Evolutionary conservation across 371 early-diverging fungal genomes (phyloP).

Genomic region (Mortierella sp.): DNA sequence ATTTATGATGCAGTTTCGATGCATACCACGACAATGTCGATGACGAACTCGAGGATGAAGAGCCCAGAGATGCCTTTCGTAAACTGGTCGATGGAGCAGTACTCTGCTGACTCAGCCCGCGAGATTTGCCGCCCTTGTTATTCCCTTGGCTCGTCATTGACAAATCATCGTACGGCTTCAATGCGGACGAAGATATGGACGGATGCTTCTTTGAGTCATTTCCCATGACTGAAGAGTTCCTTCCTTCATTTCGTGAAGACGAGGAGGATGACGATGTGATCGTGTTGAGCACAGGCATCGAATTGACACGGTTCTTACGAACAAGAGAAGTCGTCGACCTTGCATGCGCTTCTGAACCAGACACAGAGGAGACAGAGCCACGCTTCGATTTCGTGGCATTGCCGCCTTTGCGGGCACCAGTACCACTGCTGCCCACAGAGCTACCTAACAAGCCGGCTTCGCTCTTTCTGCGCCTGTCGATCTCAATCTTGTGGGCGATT

Average conservation of each 20-base stretch:
- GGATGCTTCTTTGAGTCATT: too few relatives aligned
- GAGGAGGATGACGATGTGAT: not conserved
- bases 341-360: constrained; percentile 12
- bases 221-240: not conserved
- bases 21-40: constrained; percentile 49
- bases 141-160: constrained; percentile 1
- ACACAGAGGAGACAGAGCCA: constrained; percentile 22
- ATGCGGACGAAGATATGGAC: too few relatives aligned
- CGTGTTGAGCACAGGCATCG: constrained; percentile 19
- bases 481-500: constrained; percentile 40
- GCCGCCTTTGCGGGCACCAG: not conserved
- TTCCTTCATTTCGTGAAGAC: not conserved
- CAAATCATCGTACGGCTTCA: constrained; percentile 2
- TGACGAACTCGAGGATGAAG: constrained; percentile 18
- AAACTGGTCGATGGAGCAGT: not conserved
- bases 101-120: too few relatives aligned
- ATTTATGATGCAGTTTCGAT: constrained; percentile 48
- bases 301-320: constrained; percentile 30
- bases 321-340: constrained; percentile 4
- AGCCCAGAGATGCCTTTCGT: constrained; percentile 16
- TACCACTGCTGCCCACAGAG: too few relatives aligned
- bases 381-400: constrained; percentile 20
- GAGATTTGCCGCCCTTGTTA: too few relatives aligned
- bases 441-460: constrained; percentile 24
- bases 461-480: constrained; percentile 35